Percentiles rank a stretch among this genome's conserved stretches.
Conservation (phyloP, 108 stramenopile genomes). For the Conticribra guillardii region DNA sequence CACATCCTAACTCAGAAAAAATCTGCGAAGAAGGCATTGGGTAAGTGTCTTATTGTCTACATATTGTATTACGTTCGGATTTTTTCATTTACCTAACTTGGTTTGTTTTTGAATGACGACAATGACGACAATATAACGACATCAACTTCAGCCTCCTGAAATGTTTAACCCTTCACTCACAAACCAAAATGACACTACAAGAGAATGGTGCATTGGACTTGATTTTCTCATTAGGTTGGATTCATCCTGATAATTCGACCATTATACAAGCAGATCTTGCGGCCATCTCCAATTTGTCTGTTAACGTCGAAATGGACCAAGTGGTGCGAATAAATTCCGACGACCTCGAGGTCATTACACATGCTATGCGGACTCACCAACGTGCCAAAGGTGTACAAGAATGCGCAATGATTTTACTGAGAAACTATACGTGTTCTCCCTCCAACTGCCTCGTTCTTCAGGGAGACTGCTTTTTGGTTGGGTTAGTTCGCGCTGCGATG, state of each 20-base stretch:
- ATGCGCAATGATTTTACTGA: conserved; percentile 30
- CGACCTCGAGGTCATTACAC: conserved; percentile 26
- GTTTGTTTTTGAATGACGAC: no score
- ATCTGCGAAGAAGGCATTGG: conserved; percentile 26
- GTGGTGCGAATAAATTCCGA: conserved; percentile 28
- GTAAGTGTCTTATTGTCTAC: no score
- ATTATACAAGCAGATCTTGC: conserved; percentile 22
- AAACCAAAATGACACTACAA: conserved; percentile 23
- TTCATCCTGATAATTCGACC: conserved; percentile 19
- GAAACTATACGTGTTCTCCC: conserved; percentile 36
- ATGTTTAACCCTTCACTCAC: conserved; percentile 9
- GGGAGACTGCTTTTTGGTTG: conserved; percentile 18
- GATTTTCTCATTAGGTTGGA: conserved; percentile 33
- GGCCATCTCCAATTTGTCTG: conserved; percentile 32
- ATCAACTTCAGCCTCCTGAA: conserved; percentile 30
- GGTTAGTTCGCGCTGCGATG: conserved; percentile 25
- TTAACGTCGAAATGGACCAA: conserved; percentile 26
- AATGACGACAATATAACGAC: no score
- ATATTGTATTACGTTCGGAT: no score
- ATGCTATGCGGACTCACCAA: conserved; percentile 31
- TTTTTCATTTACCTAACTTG: no score
- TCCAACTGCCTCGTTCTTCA: conserved; percentile 25
- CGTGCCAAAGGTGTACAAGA: conserved; percentile 26
- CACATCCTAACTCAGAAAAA: conserved; percentile 26
- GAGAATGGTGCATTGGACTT: conserved; percentile 28